Percentiles rank a stretch among this genome's conserved stretches.
Evolutionary conservation across 2,329 filamentous ascomycete genomes (phyloP).

Genomic region (Lachnellula arida): DNA sequence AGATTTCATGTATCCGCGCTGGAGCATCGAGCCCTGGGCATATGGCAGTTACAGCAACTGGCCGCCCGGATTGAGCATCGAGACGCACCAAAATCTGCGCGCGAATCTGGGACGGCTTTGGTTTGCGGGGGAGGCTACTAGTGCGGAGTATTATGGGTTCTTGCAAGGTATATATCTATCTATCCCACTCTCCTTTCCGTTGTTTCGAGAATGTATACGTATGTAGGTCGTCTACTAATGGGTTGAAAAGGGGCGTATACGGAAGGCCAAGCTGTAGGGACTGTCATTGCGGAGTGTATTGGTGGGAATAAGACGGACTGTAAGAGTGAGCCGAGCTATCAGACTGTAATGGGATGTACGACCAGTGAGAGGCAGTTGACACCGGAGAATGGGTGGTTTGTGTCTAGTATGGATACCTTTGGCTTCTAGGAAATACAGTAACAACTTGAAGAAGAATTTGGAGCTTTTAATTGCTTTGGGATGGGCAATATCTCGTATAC

Average conservation of each 20-base stretch:
- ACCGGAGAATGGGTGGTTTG: conserved; percentile 13
- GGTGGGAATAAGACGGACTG: conserved; percentile 18
- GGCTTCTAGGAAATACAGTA: conserved; percentile 2
- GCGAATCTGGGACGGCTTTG: conserved; percentile 58
- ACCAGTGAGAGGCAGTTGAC: conserved; percentile 6
- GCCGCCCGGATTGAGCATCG: conserved; percentile 57
- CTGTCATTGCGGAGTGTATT: conserved; percentile 38
- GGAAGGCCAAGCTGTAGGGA: conserved; percentile 48
- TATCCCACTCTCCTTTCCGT: not conserved
- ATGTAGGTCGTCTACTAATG: not conserved
- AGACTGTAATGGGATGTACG: conserved; percentile 8
- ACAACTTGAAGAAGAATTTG: too few relatives aligned
- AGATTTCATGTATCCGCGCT: conserved; percentile 49
- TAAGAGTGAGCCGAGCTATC: conserved; percentile 7
- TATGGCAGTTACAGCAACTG: conserved; percentile 65
- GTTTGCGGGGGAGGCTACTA: conserved; percentile 63
- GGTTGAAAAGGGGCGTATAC: conserved; percentile 41
- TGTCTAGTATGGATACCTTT: conserved; percentile 13
- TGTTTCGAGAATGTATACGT: not conserved
- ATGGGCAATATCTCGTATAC: too few relatives aligned
- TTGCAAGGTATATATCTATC: conserved; percentile 45
- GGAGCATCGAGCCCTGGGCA: conserved; percentile 40
- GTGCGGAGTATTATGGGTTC: conserved; percentile 60
- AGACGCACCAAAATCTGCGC: conserved; percentile 63
- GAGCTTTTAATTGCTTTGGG: too few relatives aligned